These are phyloP conservation scores for Cytospora leucostoma DNA, from an alignment of 2,329 filamentous ascomycete genomes.

Conservation along the genomic window DNA sequence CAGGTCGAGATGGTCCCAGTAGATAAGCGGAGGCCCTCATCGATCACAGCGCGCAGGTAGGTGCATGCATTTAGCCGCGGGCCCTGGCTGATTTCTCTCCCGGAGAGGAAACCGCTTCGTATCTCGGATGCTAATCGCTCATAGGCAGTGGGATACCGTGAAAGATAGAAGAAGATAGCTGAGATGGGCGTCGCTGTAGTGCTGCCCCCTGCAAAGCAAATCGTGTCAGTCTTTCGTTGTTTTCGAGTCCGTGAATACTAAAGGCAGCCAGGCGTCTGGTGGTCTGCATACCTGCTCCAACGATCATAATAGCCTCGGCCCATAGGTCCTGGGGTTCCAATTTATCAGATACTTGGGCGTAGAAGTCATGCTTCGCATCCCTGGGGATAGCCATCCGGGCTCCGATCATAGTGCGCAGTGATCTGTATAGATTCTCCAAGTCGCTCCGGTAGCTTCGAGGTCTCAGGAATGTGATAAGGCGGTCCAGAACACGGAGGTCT, in stretches of 20 bases:
- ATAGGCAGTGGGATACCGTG: not conserved
- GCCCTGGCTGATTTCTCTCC: not conserved
- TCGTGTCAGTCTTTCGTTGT: too few relatives aligned
- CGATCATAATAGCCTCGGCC: constrained; percentile 3
- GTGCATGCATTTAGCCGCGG: not conserved
- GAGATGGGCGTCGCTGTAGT: constrained; percentile 2
- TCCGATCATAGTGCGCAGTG: constrained; percentile 4
- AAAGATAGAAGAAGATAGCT: constrained; percentile 5
- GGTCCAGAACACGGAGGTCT: not conserved
- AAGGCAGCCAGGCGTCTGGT: not conserved
- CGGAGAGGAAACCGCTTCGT: not conserved
- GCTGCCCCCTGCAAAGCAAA: not conserved
- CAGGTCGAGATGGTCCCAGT: constrained; percentile 1
- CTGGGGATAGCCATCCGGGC: not conserved
- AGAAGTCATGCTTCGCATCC: constrained; percentile 10
- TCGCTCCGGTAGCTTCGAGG: not conserved
- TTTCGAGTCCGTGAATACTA: too few relatives aligned
- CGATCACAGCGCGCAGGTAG: constrained; percentile 6
- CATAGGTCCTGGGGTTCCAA: not conserved
- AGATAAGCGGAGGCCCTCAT: not conserved
- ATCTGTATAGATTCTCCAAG: not conserved
- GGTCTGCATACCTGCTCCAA: not conserved
- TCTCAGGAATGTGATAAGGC: not conserved
- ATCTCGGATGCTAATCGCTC: constrained; percentile 1
- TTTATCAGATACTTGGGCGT: not conserved